A percentile compares a stretch with the other conserved stretches of the same genome.
Evolutionary conservation across 179 eudicot genomes (phyloP).

Genomic region (Pouteria campechiana): DNA sequence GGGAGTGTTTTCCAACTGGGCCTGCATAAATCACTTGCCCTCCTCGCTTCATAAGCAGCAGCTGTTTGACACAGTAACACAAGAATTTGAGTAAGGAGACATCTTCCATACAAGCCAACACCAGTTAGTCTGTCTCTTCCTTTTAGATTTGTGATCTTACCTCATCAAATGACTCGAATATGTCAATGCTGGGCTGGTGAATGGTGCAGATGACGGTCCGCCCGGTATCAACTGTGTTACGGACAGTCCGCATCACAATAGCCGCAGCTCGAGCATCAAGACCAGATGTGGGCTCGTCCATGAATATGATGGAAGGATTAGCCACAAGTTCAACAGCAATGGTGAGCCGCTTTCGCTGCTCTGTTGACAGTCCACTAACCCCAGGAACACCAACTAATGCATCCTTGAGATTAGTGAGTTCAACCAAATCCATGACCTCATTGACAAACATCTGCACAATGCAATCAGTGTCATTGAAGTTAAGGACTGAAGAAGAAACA

Average conservation of each 20-base stretch:
- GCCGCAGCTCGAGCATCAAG: slow-evolving; percentile 39
- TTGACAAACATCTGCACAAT: slow-evolving; percentile 22
- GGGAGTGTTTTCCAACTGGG: slow-evolving; percentile 13
- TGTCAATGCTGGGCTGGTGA: slow-evolving; percentile 32
- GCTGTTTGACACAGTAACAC: slow-evolving; percentile 5
- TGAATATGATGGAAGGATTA: slow-evolving; percentile 31
- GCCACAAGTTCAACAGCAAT: slow-evolving; percentile 32
- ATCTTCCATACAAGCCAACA: too few species aligned
- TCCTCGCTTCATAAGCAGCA: slow-evolving; percentile 14
- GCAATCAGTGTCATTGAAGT: too few species aligned
- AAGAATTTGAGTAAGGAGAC: too few species aligned
- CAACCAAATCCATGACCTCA: slow-evolving; percentile 30
- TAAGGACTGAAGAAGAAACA: too few species aligned
- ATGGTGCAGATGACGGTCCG: slow-evolving; percentile 32
- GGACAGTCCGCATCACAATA: slow-evolving; percentile 29
- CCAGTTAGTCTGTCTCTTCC: too few species aligned
- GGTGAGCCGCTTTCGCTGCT: slow-evolving; percentile 27
- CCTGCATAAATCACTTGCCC: slow-evolving; percentile 20
- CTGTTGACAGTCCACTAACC: slow-evolving; percentile 24
- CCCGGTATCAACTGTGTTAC: slow-evolving; percentile 28
- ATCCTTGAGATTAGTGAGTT: slow-evolving; percentile 17
- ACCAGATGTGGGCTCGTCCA: slow-evolving; percentile 35
- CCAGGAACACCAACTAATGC: slow-evolving; percentile 29
- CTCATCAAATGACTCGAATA: slow-evolving; percentile 31
- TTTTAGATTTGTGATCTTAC: neutral